phyloP scores from a whole-genome alignment of 202 grass and related monocot genomes.

The Schoenoplectus triqueter region DNA sequence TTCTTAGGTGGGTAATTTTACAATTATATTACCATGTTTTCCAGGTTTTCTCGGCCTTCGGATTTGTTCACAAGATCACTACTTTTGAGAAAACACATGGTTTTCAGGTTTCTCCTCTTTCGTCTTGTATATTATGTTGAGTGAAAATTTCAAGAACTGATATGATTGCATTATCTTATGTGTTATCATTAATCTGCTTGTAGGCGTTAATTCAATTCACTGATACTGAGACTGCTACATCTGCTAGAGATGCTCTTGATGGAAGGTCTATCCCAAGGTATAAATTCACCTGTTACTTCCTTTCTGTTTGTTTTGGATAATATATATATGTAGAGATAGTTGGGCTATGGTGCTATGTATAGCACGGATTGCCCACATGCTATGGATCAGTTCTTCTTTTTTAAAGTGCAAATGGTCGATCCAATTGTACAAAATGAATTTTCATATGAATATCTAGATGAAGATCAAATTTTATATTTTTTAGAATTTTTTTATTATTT shows the following conservation, averaged over 20 bases:
- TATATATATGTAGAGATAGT: too few species aligned
- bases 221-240: constrained; percentile 70
- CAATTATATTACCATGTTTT: constrained; percentile 15
- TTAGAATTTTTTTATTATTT: too few species aligned
- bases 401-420: too few species aligned
- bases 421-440: too few species aligned
- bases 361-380: too few species aligned
- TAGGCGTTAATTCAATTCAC: constrained; percentile 89
- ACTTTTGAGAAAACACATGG: constrained; percentile 88
- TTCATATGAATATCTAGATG: too few species aligned
- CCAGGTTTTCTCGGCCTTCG: constrained; percentile 93
- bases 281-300: constrained; percentile 21
- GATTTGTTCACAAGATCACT: constrained; percentile 91
- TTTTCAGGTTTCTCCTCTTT: constrained; percentile 56
- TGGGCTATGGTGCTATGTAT: too few species aligned
- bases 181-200: constrained; percentile 31
- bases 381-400: too few species aligned
- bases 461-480: too few species aligned
- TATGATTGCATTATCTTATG: constrained; percentile 32
- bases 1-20: constrained; percentile 21
- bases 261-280: constrained; percentile 92
- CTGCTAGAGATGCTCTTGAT: constrained; percentile 80
- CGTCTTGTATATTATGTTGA: constrained; percentile 20
- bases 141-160: constrained; percentile 33
- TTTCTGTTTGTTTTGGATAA: neutral